Evolutionary conservation across 371 early-diverging fungal genomes (phyloP).

Genomic region (Haplosporangium sp.): DNA sequence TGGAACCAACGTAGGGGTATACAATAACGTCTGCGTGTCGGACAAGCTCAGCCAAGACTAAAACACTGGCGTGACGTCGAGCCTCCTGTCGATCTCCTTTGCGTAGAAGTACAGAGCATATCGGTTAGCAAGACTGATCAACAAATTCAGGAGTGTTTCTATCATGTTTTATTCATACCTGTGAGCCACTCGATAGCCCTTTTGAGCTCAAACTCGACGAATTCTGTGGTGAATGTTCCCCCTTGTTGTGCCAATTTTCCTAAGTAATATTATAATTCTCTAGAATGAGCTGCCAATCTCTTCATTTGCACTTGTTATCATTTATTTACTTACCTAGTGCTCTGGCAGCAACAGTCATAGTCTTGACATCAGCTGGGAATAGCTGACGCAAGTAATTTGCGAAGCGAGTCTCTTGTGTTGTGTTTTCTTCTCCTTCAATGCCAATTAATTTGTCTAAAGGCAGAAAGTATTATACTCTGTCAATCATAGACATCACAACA

Average conservation of each 20-base stretch:
- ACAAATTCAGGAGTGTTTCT: not conserved
- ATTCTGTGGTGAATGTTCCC: constrained; percentile 84
- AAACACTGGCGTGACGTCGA: constrained; percentile 88
- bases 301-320: not conserved
- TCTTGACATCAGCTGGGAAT: constrained; percentile 87
- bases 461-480: not conserved
- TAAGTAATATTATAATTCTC: constrained; percentile 17
- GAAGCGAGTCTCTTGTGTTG: constrained; percentile 83
- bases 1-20: constrained; percentile 85
- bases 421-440: constrained; percentile 87
- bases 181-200: constrained; percentile 92
- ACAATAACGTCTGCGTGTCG: constrained; percentile 88
- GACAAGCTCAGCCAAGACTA: constrained; percentile 87
- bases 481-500: not conserved
- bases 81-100: constrained; percentile 80
- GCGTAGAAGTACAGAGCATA: not conserved
- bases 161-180: constrained; percentile 56
- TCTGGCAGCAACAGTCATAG: constrained; percentile 86
- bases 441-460: constrained; percentile 84
- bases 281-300: not conserved
- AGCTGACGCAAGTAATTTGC: constrained; percentile 89
- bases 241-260: constrained; percentile 82
- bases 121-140: not conserved
- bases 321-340: constrained; percentile 72
- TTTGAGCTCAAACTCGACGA: constrained; percentile 90